phyloP scores from a whole-genome alignment of 1,284 basidiomycete species.

The Leccinum cinnamomeum region DNA sequence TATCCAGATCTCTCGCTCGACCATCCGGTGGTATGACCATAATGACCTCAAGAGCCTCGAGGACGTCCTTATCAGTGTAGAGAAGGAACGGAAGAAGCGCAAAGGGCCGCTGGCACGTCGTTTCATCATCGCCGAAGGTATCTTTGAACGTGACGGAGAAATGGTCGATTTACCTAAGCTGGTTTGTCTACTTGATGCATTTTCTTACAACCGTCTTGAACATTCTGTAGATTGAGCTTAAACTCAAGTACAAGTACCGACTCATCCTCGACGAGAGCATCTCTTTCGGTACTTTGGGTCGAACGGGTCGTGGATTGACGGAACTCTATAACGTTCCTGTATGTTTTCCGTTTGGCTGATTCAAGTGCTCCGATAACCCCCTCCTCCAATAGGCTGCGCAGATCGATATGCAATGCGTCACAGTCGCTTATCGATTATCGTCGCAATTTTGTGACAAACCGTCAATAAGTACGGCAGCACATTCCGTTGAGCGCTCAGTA shows the following conservation, averaged over 20 bases:
- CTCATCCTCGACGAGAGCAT: constrained; percentile 93
- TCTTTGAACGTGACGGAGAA: constrained; percentile 93
- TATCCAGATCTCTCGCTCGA: constrained; percentile 93
- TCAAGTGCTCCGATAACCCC: constrained; percentile 7
- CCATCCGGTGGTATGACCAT: constrained; percentile 95
- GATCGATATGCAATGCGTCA: constrained; percentile 59
- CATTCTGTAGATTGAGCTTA: constrained; percentile 80
- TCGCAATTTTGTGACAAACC: no score
- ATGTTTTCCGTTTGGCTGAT: constrained; percentile 29
- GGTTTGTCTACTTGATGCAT: constrained; percentile 48
- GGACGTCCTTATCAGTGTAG: constrained; percentile 79
- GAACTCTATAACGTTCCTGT: constrained; percentile 92
- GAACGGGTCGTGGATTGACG: constrained; percentile 92
- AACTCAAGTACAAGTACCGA: constrained; percentile 94
- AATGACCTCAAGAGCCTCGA: constrained; percentile 92
- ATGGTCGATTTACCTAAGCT: constrained; percentile 91
- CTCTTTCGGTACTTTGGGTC: constrained; percentile 91
- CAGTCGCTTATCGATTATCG: no score
- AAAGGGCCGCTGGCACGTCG: constrained; percentile 81
- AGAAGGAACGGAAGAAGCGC: constrained; percentile 87
- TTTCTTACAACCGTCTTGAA: neutral
- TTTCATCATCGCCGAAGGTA: constrained; percentile 97
- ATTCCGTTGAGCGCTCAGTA: no score
- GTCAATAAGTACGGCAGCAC: no score
- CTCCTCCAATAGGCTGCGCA: constrained; percentile 61